Conservation (phyloP, 2,329 filamentous ascomycete species). For the Ophiostoma angusticollis region DNA sequence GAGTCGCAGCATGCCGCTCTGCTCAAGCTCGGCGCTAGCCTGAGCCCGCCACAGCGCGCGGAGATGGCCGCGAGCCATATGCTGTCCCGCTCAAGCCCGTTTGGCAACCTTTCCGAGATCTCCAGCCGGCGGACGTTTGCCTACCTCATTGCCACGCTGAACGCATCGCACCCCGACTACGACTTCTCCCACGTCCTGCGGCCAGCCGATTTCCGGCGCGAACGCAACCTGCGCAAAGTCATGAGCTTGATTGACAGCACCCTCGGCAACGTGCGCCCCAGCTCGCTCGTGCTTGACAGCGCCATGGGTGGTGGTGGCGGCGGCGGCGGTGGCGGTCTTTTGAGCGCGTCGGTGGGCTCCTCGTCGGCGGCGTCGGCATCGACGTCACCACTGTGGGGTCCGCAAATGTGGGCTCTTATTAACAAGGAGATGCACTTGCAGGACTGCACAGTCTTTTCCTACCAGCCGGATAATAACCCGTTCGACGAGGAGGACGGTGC, state of each 20-base stretch:
- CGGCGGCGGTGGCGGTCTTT: neutral
- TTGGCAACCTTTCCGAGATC: conserved; percentile 78
- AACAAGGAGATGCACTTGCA: conserved; percentile 90
- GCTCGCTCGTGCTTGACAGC: conserved; percentile 27
- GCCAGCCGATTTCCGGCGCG: conserved; percentile 78
- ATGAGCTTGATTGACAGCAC: conserved; percentile 83
- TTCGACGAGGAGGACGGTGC: conserved; percentile 86
- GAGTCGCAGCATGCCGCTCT: conserved; percentile 85
- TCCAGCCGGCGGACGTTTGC: conserved; percentile 86
- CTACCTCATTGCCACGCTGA: conserved; percentile 90
- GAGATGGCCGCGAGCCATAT: conserved; percentile 57
- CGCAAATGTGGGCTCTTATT: conserved; percentile 81
- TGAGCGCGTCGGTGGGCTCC: neutral
- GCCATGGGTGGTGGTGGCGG: conserved; percentile 26
- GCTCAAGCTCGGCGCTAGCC: conserved; percentile 70
- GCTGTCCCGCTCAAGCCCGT: conserved; percentile 77
- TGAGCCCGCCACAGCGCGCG: conserved; percentile 70
- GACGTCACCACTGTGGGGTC: conserved; percentile 61
- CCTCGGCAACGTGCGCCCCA: conserved; percentile 71
- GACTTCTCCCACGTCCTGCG: conserved; percentile 90
- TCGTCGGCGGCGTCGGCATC: conserved; percentile 15
- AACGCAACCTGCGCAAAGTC: conserved; percentile 64
- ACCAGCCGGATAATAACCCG: conserved; percentile 77
- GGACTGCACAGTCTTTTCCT: conserved; percentile 81
- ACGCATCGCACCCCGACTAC: conserved; percentile 91